Conservation (phyloP, 2,329 filamentous ascomycete genomes). For the Trichoderma oligosporum region DNA sequence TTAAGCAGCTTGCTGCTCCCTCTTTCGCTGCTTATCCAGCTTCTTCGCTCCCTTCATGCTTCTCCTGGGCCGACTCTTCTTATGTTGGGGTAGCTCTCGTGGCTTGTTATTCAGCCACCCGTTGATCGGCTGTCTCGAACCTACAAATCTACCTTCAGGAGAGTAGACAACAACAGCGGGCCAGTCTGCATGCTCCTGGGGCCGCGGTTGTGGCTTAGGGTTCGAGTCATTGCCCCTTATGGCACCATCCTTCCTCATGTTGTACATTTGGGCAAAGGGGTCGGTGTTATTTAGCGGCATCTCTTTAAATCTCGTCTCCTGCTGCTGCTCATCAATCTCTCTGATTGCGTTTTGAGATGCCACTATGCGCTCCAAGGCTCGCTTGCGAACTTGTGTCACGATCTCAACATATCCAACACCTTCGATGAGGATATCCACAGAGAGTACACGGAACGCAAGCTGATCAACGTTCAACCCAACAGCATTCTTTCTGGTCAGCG, state of each 20-base stretch:
- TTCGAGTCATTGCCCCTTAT: neutral
- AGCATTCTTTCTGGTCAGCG: constrained; percentile 61
- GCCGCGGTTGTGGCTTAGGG: constrained; percentile 10
- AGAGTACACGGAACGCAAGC: constrained; percentile 75
- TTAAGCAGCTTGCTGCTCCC: constrained; percentile 23
- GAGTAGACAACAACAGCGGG: constrained; percentile 81
- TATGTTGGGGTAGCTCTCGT: constrained; percentile 45
- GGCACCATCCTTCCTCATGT: constrained; percentile 25
- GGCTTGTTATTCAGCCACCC: constrained; percentile 64
- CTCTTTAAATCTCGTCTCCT: constrained; percentile 13
- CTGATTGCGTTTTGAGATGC: constrained; percentile 23
- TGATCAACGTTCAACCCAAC: constrained; percentile 60
- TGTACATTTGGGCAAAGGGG: constrained; percentile 29
- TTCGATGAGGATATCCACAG: constrained; percentile 82
- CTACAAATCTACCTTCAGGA: constrained; percentile 79
- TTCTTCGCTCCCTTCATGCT: constrained; percentile 64
- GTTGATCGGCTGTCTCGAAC: constrained; percentile 62
- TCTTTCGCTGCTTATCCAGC: constrained; percentile 31
- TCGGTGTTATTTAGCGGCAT: constrained; percentile 14
- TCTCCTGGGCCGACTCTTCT: constrained; percentile 56
- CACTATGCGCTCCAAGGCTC: constrained; percentile 33
- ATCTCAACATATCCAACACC: constrained; percentile 93
- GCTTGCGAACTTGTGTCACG: constrained; percentile 71
- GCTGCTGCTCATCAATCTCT: constrained; percentile 18
- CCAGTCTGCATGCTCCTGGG: constrained; percentile 42